These are phyloP conservation scores for Juglanconis sp. DNA, from an alignment of 2,329 filamentous ascomycete genomes.

Conservation along the genomic window DNA sequence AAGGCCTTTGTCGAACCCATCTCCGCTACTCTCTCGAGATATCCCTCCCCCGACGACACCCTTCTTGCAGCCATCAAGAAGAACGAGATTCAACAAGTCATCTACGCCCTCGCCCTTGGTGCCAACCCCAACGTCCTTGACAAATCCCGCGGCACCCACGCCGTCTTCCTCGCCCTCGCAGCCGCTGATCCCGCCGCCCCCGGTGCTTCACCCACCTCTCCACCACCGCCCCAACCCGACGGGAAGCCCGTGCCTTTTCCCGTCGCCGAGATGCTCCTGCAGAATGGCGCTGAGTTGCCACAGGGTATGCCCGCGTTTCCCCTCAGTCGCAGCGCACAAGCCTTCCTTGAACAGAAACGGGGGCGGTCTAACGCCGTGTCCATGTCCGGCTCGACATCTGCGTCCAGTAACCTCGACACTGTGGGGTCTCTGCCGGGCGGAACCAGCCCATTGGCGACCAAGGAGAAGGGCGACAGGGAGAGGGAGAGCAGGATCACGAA, in stretches of 20 bases:
- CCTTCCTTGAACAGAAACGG: conserved; percentile 80
- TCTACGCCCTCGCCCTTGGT: conserved; percentile 82
- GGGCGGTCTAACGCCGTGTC: conserved; percentile 38
- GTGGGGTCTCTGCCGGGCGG: conserved; percentile 57
- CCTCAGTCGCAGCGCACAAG: conserved; percentile 72
- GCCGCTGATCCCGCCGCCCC: conserved; percentile 88
- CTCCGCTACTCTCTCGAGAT: conserved; percentile 71
- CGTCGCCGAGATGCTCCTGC: conserved; percentile 83
- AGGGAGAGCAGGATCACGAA: conserved; percentile 71
- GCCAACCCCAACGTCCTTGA: conserved; percentile 87
- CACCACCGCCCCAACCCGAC: conserved; percentile 36
- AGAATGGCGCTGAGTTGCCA: conserved; percentile 91
- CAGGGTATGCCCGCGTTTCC: conserved; percentile 73
- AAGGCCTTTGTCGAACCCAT: conserved; percentile 76
- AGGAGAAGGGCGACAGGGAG: conserved; percentile 56
- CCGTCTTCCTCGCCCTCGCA: conserved; percentile 85
- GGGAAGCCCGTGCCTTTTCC: conserved; percentile 69
- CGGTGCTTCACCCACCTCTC: conserved; percentile 43
- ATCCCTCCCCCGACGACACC: conserved; percentile 78
- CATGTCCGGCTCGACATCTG: conserved; percentile 11
- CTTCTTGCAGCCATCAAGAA: conserved; percentile 90
- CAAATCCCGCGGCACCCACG: conserved; percentile 81
- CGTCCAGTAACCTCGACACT: conserved; percentile 48
- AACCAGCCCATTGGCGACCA: conserved; percentile 28
- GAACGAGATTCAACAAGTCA: conserved; percentile 89